Base-by-base conservation (phyloP, 2,329 filamentous ascomycete species). In the Hypoxylon rubiginosum region DNA sequence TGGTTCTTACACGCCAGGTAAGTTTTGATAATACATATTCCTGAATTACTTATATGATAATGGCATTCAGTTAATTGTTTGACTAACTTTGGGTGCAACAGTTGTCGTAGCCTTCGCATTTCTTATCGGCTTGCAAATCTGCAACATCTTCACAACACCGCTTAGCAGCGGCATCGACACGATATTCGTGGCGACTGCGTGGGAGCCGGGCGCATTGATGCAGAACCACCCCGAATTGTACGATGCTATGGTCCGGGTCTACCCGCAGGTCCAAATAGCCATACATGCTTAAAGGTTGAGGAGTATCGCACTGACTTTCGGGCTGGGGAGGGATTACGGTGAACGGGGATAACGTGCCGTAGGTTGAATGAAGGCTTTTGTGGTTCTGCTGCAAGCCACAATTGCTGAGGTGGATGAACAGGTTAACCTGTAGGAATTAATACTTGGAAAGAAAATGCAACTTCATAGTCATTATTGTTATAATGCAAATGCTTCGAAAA, bases 161-260 rank as follows among this genome's bases (percentile, higher is more conserved):
- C 84, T 98, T 61, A 90, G 90, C 68, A 94, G 91, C 73, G 95
- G 95, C n/a, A 88, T 97, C 68, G 92, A 97, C 71, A 97, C 94
- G 0, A 92, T 97, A 66, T 97, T 97, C 73, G 93, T 97, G 0
- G 94, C 93, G 0, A 82, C 86, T 49, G 88, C 87, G 0, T 91
- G 88, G 85, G 88, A 90, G 52, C 88, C 89, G 0, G 86, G 91
- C 74, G 91, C 95, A 8, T 82, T 97, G 82, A 91, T 93, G 76
- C 84, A 87, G 45, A 90, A 96, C 61, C 94, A 97, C 78, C 89
- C 90, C 0, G 93, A 97, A 66, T 80, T 98, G 50, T 97, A 95
- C 78, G 82, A 89, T 15, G 85, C 88, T 67, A 91, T 98, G 88
- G 84, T 97, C 1, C 81, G 85, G 55, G 90, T 97, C 13, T 97